Percentiles rank a stretch among this genome's conserved stretches.
Evolutionary conservation across 1,139 yeast species (phyloP).

Genomic region (Nakaseomyces glabratus): DNA sequence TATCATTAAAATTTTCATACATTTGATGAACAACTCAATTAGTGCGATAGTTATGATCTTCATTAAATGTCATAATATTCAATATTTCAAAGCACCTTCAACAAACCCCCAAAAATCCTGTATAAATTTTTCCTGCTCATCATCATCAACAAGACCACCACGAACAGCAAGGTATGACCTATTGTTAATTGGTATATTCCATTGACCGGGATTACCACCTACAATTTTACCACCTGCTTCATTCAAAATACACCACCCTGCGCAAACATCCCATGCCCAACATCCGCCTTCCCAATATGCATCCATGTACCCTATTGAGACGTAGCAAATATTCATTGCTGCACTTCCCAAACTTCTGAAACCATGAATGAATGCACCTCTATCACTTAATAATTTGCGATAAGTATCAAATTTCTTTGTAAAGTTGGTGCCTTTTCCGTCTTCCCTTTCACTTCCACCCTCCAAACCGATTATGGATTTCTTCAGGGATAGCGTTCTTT

Average conservation of each 20-base stretch:
- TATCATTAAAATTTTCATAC: too few species aligned
- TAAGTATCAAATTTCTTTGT: conserved; percentile 41
- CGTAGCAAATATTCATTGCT: conserved; percentile 47
- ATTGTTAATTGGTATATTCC: conserved; percentile 40
- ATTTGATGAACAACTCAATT: too few species aligned
- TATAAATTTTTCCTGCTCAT: conserved; percentile 37
- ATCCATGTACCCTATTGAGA: conserved; percentile 47
- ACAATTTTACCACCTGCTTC: conserved; percentile 50
- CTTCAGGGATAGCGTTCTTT: conserved; percentile 37
- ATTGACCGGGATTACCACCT: conserved; percentile 42
- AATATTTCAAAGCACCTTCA: conserved; percentile 37
- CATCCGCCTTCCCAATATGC: conserved; percentile 60
- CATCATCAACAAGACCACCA: conserved; percentile 35
- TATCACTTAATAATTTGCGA: conserved; percentile 36
- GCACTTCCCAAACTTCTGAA: conserved; percentile 51
- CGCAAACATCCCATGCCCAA: conserved; percentile 58
- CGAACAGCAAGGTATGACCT: conserved; percentile 47
- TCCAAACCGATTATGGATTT: conserved; percentile 46
- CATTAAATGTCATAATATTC: too few species aligned
- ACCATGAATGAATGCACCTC: conserved; percentile 47
- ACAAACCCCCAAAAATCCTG: conserved; percentile 42
- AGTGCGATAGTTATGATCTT: not conserved
- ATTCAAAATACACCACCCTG: conserved; percentile 49
- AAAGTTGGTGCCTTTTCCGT: conserved; percentile 39
- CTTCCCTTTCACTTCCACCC: conserved; percentile 46